These are phyloP conservation scores for Zymoseptoria brevis DNA, from an alignment of 2,329 filamentous ascomycete species.

Conservation along the genomic window DNA sequence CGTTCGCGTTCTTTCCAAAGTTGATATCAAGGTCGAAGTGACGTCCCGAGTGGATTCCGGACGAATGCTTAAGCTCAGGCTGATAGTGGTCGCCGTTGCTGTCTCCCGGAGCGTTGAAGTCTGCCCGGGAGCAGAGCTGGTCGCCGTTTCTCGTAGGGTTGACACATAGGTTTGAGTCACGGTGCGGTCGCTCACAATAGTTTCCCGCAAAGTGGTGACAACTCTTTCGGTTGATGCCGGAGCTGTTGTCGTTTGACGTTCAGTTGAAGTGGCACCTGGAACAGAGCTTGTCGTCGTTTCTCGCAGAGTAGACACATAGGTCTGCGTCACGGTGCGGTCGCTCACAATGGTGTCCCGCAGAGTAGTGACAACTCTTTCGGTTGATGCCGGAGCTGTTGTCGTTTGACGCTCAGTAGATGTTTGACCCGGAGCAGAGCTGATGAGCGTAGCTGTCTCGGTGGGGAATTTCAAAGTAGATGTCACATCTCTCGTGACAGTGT, in stretches of 20 bases:
- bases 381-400: no score
- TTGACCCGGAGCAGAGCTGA: neutral
- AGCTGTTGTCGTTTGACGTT: no score
- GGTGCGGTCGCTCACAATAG: no score
- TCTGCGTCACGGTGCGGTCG: no score
- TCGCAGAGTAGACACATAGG: no score
- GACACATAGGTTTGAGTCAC: no score
- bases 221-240: no score
- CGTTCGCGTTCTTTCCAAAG: neutral
- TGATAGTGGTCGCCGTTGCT: neutral
- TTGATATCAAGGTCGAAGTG: neutral
- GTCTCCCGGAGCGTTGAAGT: neutral
- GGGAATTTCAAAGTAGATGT: neutral
- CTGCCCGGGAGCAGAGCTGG: neutral
- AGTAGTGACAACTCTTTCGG: no score
- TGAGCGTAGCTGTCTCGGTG: neutral
- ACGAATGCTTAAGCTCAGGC: neutral
- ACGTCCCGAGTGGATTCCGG: neutral
- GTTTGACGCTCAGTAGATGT: neutral
- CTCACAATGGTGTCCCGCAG: no score
- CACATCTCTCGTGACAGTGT: neutral
- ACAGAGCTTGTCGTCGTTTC: neutral
- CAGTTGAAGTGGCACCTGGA: neutral
- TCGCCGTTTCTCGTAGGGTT: no score
- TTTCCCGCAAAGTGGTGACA: no score